Percentiles rank a stretch among this genome's conserved stretches.
Evolutionary conservation across 768 basidiomycete species (phyloP).

Genomic region (Rhizopogon roseolus): DNA sequence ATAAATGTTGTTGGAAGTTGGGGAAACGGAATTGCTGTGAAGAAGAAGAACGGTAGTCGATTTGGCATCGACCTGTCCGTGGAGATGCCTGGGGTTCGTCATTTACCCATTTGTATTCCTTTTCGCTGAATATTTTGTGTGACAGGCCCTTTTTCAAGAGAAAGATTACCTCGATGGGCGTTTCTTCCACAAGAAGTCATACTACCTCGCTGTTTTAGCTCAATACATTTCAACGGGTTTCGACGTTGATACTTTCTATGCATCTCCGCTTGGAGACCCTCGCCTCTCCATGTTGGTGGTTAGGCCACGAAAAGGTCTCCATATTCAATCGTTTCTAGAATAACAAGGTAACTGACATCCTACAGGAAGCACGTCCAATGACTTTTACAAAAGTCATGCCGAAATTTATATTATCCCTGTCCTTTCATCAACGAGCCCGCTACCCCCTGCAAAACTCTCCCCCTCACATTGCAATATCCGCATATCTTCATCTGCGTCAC

Average conservation of each 20-base stretch:
- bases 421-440: conserved; percentile 54
- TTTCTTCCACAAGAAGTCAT: conserved; percentile 89
- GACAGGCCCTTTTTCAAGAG: conserved; percentile 80
- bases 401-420: conserved; percentile 73
- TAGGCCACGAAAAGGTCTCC: conserved; percentile 46
- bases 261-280: conserved; percentile 54
- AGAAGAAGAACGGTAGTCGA: conserved; percentile 55
- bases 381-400: conserved; percentile 66
- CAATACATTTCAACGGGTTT: conserved; percentile 46
- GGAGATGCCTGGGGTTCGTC: conserved; percentile 79
- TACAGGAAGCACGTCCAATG: conserved; percentile 45
- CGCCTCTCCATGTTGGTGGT: conserved; percentile 65
- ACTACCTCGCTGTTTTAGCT: conserved; percentile 81
- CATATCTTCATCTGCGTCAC: conserved; percentile 28
- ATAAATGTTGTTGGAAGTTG: conserved; percentile 83
- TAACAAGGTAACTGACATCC: conserved; percentile 17
- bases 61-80: conserved; percentile 79
- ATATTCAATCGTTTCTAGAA: conserved; percentile 18
- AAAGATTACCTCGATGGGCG: conserved; percentile 90
- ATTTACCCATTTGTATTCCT: not conserved
- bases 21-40: conserved; percentile 73
- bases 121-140: not conserved
- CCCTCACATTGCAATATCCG: conserved; percentile 73
- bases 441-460: conserved; percentile 62
- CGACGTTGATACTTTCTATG: conserved; percentile 56